Evolutionary conservation across 768 basidiomycete species (phyloP), one percentile per base, ranked within the genome.

Genomic region (Hygrophoropsis aurantiaca): DNA sequence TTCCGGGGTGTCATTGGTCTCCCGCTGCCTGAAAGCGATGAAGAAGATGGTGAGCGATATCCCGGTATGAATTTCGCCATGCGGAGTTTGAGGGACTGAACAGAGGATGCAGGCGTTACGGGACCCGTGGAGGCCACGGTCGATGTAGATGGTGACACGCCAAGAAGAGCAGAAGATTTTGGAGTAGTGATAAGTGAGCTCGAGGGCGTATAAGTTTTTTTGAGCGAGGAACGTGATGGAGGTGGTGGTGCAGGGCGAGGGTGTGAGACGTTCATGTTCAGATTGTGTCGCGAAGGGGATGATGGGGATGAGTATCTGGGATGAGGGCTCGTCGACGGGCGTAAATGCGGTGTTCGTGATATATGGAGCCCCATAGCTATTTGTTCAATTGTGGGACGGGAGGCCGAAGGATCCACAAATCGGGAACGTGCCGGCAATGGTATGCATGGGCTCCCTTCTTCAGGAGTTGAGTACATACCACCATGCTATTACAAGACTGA

Each of bases 351-450:
- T 1, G 87, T 89, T 30, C 84, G 80, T 5, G 87, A 88, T 24
- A 85, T 69, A 62, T 89, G 87, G 19, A 89, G 73, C 16, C 87
- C 87, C 85, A 89, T 88, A 11, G 84, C 82, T 50, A 89, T 89
- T 66, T 89, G 86, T 57, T 85, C 81, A 33, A 87, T 75, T 39
- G 81, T 84, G 1, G 86, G 86, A 13, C 77, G 80, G 18, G 69
- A 59, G 20, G 69, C 48, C 21, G 72, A 52, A 23, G 74, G 62
- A 51, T 74, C 71, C 40, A 60, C 61, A 50, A 68, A 58, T 49
- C 68, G 75, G 42, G 72, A 59, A 48, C 58, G 66, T 36, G 71
- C 49, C 42, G 67, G 62, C 52, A 64, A 71, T 48, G 73, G 61
- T 23, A 57, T 54, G 4, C 57, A 49, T 19, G 63, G 38, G 49